Evolutionary conservation across 805 yeast genomes (phyloP), one percentile per base, ranked within the genome.

Genomic region (Suhomyces sp.): DNA sequence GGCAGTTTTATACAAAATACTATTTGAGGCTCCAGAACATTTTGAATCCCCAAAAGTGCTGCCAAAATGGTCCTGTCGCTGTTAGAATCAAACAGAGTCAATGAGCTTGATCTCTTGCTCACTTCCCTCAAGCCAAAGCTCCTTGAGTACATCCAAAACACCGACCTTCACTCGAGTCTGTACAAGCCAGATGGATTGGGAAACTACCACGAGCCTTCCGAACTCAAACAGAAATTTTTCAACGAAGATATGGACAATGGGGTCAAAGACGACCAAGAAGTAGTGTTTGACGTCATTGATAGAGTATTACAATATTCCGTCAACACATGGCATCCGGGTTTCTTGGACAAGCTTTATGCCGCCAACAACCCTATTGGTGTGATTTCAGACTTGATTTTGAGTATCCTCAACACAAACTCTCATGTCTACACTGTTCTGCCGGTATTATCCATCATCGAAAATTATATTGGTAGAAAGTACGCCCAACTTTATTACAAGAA

Each of bases 361-460:
- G 76, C 86, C n/a, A 85, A 86, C 18, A 86, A 85, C 51, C 90
- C 95, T 2, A 80, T 85, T 19, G 95, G 95, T 6, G 77, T 86
- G 5, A 70, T 86, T 5, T 70, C 86, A 2, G 95, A 86, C 54
- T 39, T 86, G 33, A 54, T 86, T 3, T 63, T 86, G 35, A 77
- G 87, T 20, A 61, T 81, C 7, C 63, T 86, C 36, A 86, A 87
- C 60, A 87, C 95, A 2, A 87, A 87, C 57, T 79, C 90, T 2
- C 95, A 86, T 54, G 95, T 87, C 1, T 86, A 75, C 51, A 83
- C 90, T 0, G 95, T 87, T 1, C 80, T 91, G 3, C 95, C 95
- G 0, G 84, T 83, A 1, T 63, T 87, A 31, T 78, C 91, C 0
- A 71, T 83, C 11, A 76, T 87, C 35, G 95, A 86, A 53, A 81